Evolutionary conservation across 768 basidiomycete genomes (phyloP), one percentile per base, ranked within the genome.

Genomic region (Amanita muscaria): DNA sequence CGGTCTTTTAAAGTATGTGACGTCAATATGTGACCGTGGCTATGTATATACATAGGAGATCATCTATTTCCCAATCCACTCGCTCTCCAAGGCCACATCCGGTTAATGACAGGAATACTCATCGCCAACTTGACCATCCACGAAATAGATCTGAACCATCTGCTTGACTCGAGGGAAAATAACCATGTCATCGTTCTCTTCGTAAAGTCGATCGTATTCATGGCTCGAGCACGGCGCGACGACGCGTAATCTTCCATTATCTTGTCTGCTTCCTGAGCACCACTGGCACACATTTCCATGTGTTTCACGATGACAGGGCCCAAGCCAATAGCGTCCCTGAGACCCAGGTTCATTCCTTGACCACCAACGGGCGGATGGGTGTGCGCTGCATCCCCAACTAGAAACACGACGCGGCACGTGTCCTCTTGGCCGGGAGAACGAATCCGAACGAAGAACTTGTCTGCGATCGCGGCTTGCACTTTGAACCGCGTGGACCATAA

Each of bases 311-410:
- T 55, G 6, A 54, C 65, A 14, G 67, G 62, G 3, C 68, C 74
- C 3, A 77, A 63, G 32, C 61, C 58, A 19, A 75, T 56, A 5
- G 69, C 74, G 48, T 78, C 76, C 12, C 74, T 65, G 15, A 78
- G 58, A 4, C 76, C 73, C 14, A 77, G 65, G 48, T 76, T 76
- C 74, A 78, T 73, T 9, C 76, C 76, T 44, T 76, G 74, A 1
- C 76, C 76, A 2, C 76, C 76, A 4, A 66, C 62, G 22, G 75
- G 76, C 0, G 75, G 69, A 46, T 76, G 76, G 38, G 75, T 67
- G 48, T 66, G 72, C 27, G 76, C 76, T 2, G 76, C 73, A 50
- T 45, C 44, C 16, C 45, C 57, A 15, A 59, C 37, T 15, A 57
- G 52, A 31, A 58, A 27, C 16, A 54, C 44, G 8, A 53, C 43